Evolutionary conservation across 768 basidiomycete species (phyloP).

Genomic region (Boletus rex-veris): DNA sequence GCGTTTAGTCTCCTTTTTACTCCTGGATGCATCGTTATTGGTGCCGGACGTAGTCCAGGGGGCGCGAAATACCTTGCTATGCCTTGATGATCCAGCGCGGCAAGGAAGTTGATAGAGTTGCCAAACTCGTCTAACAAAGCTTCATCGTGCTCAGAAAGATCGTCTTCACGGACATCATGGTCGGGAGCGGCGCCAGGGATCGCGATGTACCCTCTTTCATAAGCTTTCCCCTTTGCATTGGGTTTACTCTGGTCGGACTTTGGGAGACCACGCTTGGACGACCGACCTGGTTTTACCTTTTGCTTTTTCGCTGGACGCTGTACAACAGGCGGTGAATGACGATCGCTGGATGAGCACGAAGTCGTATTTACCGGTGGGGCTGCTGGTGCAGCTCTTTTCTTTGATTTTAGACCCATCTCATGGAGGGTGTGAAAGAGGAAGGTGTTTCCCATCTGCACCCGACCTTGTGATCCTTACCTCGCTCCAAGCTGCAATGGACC

Average conservation of each 20-base stretch:
- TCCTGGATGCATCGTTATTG: constrained; percentile 44
- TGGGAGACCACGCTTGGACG: constrained; percentile 11
- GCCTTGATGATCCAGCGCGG: constrained; percentile 68
- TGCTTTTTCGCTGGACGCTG: constrained; percentile 57
- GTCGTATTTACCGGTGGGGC: constrained; percentile 24
- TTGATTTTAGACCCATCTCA: constrained; percentile 28
- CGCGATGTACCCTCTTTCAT: constrained; percentile 56
- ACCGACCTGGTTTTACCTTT: constrained; percentile 42
- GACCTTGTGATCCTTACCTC: not conserved
- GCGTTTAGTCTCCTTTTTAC: constrained; percentile 77
- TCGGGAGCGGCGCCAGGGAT: constrained; percentile 43
- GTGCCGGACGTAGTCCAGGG: not conserved
- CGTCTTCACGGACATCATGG: constrained; percentile 28
- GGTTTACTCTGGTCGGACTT: constrained; percentile 32
- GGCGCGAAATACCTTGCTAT: constrained; percentile 62
- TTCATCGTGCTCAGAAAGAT: constrained; percentile 67
- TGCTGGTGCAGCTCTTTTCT: constrained; percentile 35
- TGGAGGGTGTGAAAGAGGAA: constrained; percentile 19
- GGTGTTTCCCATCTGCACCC: constrained; percentile 10
- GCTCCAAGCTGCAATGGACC: constrained; percentile 20
- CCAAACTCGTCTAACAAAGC: constrained; percentile 66
- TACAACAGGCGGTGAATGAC: not conserved
- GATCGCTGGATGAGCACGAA: not conserved
- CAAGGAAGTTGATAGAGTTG: constrained; percentile 61
- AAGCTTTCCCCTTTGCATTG: constrained; percentile 56